These are phyloP conservation scores for Colletotrichum tropicale DNA, from an alignment of 2,329 filamentous ascomycete genomes.

Conservation along the genomic window DNA sequence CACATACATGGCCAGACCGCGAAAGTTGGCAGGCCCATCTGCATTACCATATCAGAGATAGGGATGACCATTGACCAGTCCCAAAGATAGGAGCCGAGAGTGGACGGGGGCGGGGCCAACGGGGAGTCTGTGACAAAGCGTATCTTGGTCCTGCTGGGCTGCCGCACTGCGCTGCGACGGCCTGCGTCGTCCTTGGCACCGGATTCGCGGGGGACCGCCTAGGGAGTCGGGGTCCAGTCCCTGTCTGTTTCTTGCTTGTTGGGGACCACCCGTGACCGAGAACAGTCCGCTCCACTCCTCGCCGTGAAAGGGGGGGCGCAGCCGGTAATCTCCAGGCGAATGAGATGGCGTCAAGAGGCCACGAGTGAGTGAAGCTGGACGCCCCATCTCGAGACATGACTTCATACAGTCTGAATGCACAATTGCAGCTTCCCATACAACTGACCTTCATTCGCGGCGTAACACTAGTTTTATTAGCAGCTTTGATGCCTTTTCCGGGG, in stretches of 20 bases:
- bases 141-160: conserved; percentile 1
- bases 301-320: not conserved
- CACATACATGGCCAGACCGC: not conserved
- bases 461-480: conserved; percentile 10
- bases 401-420: conserved; percentile 12
- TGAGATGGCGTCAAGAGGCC: conserved; percentile 39
- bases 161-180: not conserved
- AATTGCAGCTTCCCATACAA: not conserved
- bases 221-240: conserved; percentile 13
- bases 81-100: conserved; percentile 5
- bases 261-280: not conserved
- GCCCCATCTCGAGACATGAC: not conserved
- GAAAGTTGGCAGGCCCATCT: not conserved
- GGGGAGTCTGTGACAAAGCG: conserved; percentile 16
- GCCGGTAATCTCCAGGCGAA: conserved; percentile 32
- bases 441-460: not conserved
- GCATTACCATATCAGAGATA: not conserved
- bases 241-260: conserved; percentile 17
- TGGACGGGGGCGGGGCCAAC: not conserved
- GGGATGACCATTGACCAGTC: not conserved
- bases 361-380: conserved; percentile 33
- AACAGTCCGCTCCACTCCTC: not conserved
- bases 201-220: conserved; percentile 14
- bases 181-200: conserved; percentile 15
- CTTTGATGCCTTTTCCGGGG: not conserved